Percentiles rank a stretch among this genome's conserved stretches.
Conservation (phyloP, 2,329 filamentous ascomycete species). For the Colletotrichum sp. region DNA sequence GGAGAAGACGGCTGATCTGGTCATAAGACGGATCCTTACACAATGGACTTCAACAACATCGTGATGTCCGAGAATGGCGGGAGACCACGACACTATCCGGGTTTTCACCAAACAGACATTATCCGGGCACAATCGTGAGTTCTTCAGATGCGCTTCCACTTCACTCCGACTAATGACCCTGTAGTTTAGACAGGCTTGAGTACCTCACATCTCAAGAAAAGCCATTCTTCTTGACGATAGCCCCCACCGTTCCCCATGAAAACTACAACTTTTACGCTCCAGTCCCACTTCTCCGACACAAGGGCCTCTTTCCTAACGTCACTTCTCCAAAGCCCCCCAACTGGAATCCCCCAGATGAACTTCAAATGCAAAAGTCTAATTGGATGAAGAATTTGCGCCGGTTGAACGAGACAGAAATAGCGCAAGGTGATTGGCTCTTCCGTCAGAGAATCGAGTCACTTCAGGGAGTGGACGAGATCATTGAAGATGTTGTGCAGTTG, state of each 20-base stretch:
- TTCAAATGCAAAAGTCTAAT: constrained; percentile 21
- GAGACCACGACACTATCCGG: neutral
- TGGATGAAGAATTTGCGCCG: constrained; percentile 23
- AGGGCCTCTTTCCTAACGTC: constrained; percentile 21
- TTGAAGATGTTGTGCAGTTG: constrained; percentile 32
- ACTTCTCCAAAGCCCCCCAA: constrained; percentile 25
- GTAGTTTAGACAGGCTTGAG: constrained; percentile 22
- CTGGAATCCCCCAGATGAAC: constrained; percentile 26
- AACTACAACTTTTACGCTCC: neutral
- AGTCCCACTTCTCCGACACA: constrained; percentile 3
- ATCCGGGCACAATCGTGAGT: neutral
- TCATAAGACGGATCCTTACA: neutral
- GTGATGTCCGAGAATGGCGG: neutral
- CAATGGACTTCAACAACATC: neutral
- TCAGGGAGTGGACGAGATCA: constrained; percentile 36
- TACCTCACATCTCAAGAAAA: constrained; percentile 19
- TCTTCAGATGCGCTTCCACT: neutral
- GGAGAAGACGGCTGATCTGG: neutral
- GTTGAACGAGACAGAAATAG: constrained; percentile 23
- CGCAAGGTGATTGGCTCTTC: constrained; percentile 24
- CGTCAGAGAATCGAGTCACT: constrained; percentile 27
- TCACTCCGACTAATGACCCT: neutral
- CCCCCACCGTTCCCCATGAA: neutral
- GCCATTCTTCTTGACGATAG: constrained; percentile 26
- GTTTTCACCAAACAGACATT: neutral